A percentile compares a stretch with the other conserved stretches of the same genome.
phyloP scores from a whole-genome alignment of 768 basidiomycete genomes.

The Rhodocollybia butyracea region DNA sequence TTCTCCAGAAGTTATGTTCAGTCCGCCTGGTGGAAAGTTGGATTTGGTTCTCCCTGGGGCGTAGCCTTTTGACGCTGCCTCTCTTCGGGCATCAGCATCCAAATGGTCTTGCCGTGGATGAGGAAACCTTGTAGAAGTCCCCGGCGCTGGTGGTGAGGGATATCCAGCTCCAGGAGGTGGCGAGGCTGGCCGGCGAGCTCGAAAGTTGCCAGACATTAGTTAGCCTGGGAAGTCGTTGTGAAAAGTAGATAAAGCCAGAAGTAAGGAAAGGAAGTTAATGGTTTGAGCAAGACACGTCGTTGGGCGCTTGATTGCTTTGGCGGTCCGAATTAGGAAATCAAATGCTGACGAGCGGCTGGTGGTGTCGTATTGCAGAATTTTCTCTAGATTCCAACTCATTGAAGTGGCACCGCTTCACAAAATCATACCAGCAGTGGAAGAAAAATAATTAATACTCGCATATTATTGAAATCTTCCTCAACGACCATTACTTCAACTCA shows the following conservation, averaged over 20 bases:
- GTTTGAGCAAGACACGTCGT: background rate
- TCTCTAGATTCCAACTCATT: no score
- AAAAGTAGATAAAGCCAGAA: background rate
- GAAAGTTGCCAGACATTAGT: constrained; percentile 45
- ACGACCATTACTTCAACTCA: no score
- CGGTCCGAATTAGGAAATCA: no score
- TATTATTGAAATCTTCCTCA: no score
- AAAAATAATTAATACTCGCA: no score
- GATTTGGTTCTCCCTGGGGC: constrained; percentile 44
- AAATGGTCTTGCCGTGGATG: constrained; percentile 61
- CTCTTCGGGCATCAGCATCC: constrained; percentile 72
- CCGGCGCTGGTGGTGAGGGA: constrained; percentile 24
- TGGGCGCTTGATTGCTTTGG: background rate
- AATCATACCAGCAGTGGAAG: no score
- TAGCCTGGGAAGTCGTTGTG: background rate
- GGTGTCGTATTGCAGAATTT: no score
- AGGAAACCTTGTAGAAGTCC: constrained; percentile 56
- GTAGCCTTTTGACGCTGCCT: constrained; percentile 65
- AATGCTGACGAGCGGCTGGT: no score
- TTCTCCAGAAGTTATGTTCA: constrained; percentile 67
- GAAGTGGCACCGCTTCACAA: no score
- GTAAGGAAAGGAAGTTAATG: background rate
- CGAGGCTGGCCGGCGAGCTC: constrained; percentile 67
- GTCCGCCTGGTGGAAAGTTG: constrained; percentile 51
- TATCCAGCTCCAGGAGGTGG: constrained; percentile 50